phyloP scores from a whole-genome alignment of 768 basidiomycete genomes.

The Naganishia onofrii region DNA sequence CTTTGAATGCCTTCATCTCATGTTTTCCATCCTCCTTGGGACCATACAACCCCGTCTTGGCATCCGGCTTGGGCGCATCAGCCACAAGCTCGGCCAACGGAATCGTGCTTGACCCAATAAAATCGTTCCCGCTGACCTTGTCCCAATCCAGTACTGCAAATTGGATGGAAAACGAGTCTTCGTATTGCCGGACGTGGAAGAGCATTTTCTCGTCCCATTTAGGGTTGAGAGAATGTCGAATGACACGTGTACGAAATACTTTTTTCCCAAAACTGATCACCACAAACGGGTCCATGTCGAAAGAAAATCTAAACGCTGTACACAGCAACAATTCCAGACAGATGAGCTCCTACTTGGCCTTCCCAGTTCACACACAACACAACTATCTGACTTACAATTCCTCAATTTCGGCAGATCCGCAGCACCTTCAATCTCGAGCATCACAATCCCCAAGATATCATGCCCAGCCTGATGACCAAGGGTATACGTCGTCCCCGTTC shows the following conservation, averaged over 20 bases:
- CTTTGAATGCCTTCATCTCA: constrained; percentile 68
- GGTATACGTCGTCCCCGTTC: constrained; percentile 57
- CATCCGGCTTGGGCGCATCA: constrained; percentile 64
- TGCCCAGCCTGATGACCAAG: constrained; percentile 62
- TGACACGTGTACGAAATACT: constrained; percentile 73
- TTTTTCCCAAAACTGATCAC: constrained; percentile 96
- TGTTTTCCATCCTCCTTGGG: constrained; percentile 60
- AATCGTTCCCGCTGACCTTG: constrained; percentile 73
- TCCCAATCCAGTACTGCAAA: constrained; percentile 94
- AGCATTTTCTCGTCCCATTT: constrained; percentile 92
- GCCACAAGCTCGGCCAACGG: constrained; percentile 69
- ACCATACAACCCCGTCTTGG: constrained; percentile 59
- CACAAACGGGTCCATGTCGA: constrained; percentile 96
- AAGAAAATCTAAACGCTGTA: constrained; percentile 43
- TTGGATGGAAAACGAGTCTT: constrained; percentile 71
- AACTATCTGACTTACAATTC: constrained; percentile 65
- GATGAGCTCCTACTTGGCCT: neutral
- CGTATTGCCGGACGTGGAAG: constrained; percentile 88
- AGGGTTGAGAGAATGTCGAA: constrained; percentile 63
- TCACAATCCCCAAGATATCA: constrained; percentile 89
- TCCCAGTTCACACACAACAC: neutral
- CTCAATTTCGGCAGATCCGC: constrained; percentile 77
- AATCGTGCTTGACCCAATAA: constrained; percentile 74
- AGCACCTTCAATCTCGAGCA: constrained; percentile 84
- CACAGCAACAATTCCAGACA: neutral